phyloP scores from a whole-genome alignment of 768 basidiomycete genomes.

The Clitopilus passeckerianus region DNA sequence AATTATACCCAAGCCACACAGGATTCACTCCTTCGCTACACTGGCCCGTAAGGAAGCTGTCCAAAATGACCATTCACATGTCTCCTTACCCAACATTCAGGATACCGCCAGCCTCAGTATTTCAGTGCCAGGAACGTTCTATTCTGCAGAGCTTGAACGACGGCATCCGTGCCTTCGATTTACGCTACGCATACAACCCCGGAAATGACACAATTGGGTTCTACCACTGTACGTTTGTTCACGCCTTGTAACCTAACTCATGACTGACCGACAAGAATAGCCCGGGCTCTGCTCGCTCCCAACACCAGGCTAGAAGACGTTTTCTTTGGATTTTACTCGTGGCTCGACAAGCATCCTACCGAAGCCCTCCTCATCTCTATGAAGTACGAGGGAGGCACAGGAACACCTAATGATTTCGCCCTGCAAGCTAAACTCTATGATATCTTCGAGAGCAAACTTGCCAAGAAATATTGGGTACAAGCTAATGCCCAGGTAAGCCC shows the following conservation, averaged over 20 bases:
- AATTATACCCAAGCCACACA: conserved; percentile 39
- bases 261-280: conserved; percentile 12
- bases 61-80: no score
- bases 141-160: conserved; percentile 41
- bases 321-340: conserved; percentile 44
- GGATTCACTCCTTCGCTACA: conserved; percentile 35
- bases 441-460: conserved; percentile 30
- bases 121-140: conserved; percentile 42
- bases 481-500: conserved; percentile 32
- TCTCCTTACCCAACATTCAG: conserved; percentile 9
- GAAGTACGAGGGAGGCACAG: conserved; percentile 42
- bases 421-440: conserved; percentile 37
- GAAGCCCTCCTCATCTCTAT: conserved; percentile 47
- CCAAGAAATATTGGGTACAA: conserved; percentile 43
- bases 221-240: conserved; percentile 33
- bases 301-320: conserved; percentile 45
- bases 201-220: conserved; percentile 47
- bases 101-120: conserved; percentile 26
- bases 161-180: conserved; percentile 46
- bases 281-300: conserved; percentile 35
- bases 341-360: conserved; percentile 46
- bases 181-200: conserved; percentile 44
- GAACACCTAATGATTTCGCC: conserved; percentile 35
- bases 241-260: not conserved
- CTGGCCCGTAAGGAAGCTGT: conserved; percentile 31